phyloP scores from a whole-genome alignment of 1,284 basidiomycete species.

The Naganishia sp. region DNA sequence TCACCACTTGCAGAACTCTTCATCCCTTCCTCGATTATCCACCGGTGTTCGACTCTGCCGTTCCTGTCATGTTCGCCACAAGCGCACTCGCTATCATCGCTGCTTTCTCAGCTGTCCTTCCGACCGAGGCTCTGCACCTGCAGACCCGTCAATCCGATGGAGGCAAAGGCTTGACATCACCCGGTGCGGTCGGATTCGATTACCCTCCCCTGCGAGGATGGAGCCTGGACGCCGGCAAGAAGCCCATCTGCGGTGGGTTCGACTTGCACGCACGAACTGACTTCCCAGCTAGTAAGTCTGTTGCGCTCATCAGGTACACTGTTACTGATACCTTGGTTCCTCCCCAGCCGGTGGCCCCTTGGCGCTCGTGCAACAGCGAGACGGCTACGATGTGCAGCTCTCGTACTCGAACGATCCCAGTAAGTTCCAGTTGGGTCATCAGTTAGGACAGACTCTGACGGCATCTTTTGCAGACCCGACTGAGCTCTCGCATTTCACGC shows the following conservation, averaged over 20 bases:
- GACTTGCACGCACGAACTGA: conserved; percentile 16
- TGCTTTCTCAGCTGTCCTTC: neutral
- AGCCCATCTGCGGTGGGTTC: conserved; percentile 25
- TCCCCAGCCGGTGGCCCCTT: conserved; percentile 6
- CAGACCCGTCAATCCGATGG: conserved; percentile 24
- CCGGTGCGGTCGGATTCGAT: conserved; percentile 21
- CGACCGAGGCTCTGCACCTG: conserved; percentile 2
- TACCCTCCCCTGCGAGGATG: conserved; percentile 25
- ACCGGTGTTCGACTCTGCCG: no score
- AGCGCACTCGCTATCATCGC: conserved; percentile 4
- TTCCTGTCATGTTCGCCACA: conserved; percentile 1
- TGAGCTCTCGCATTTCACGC: conserved; percentile 24
- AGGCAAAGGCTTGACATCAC: conserved; percentile 11
- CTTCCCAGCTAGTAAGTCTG: conserved; percentile 15
- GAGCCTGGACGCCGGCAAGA: conserved; percentile 22
- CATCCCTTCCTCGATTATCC: neutral
- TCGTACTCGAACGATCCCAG: conserved; percentile 23
- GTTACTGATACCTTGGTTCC: neutral
- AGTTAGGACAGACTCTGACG: neutral
- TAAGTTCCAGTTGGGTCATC: neutral
- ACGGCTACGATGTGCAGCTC: conserved; percentile 22
- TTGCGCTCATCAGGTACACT: neutral
- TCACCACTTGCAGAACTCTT: neutral
- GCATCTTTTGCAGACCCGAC: conserved; percentile 2
- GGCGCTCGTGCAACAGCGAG: conserved; percentile 26